Conservation (phyloP, 345 rosid species). For the Ricinus communis region DNA sequence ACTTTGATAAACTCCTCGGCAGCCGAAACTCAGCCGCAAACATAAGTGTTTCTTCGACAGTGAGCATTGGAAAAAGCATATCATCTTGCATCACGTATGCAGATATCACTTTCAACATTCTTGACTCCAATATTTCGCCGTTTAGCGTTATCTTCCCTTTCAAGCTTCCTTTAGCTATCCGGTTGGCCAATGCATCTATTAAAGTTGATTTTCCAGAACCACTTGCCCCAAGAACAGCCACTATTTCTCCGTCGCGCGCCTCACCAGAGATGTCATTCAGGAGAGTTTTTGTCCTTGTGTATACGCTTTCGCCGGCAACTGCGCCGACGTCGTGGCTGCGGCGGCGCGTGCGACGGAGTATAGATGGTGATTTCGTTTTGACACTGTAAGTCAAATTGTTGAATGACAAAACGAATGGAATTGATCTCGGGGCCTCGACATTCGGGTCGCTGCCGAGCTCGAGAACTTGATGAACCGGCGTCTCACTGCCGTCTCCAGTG, state of each 20-base stretch:
- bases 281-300: conserved; percentile 57
- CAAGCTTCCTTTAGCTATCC: conserved; percentile 79
- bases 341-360: conserved; percentile 14
- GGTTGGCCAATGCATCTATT: conserved; percentile 75
- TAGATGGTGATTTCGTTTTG: conserved; percentile 42
- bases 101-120: conserved; percentile 76
- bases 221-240: conserved; percentile 92
- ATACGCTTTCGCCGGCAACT: conserved; percentile 39
- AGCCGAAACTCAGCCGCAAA: conserved; percentile 88
- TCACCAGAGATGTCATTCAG: conserved; percentile 78
- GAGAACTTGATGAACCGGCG: conserved; percentile 67
- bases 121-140: conserved; percentile 69
- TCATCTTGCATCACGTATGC: conserved; percentile 98
- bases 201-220: conserved; percentile 91
- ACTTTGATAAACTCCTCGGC: conserved; percentile 66
- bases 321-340: conserved; percentile 14
- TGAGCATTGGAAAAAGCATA: conserved; percentile 80
- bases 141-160: conserved; percentile 66
- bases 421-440: conserved; percentile 35
- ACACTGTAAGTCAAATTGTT: conserved; percentile 76
- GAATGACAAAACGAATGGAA: conserved; percentile 70
- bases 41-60: conserved; percentile 85
- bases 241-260: conserved; percentile 83
- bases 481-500: conserved; percentile 60
- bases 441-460: conserved; percentile 30